Evolutionary conservation across 106 monocot species (phyloP).

Genomic region (Triglochin maritima): DNA sequence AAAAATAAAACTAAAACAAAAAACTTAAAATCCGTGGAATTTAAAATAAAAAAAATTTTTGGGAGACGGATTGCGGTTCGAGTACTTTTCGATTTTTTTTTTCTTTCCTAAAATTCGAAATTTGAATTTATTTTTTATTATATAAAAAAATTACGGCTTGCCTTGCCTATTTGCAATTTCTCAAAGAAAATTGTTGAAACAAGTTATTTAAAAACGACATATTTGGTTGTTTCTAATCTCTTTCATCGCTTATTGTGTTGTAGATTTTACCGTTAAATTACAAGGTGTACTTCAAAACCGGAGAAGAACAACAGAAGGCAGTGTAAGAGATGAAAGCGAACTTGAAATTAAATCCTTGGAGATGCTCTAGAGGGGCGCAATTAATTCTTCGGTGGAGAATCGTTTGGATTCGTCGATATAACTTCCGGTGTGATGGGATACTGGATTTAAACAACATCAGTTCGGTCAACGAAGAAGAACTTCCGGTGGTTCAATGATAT

Average conservation of each 20-base stretch:
- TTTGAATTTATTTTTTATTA: too few relatives aligned
- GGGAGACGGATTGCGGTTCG: too few relatives aligned
- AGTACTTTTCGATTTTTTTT: too few relatives aligned
- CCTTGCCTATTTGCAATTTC: too few relatives aligned
- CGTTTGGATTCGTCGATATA: constrained; percentile 23
- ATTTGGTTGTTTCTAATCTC: too few relatives aligned
- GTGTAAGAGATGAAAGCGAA: constrained; percentile 1
- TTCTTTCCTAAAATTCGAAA: too few relatives aligned
- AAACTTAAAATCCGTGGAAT: too few relatives aligned
- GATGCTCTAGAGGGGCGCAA: constrained; percentile 15
- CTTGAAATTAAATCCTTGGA: constrained; percentile 1
- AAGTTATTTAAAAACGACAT: too few relatives aligned
- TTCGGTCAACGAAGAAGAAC: not conserved
- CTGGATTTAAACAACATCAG: constrained; percentile 7
- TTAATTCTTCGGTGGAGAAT: constrained; percentile 32
- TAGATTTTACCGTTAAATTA: not conserved
- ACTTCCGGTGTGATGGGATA: constrained; percentile 11
- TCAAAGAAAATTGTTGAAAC: too few relatives aligned
- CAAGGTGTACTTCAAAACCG: not conserved
- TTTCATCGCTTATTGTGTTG: not conserved
- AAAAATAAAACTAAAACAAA: too few relatives aligned
- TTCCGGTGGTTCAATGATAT: constrained; percentile 1
- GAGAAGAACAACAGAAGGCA: constrained; percentile 6
- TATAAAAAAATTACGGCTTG: too few relatives aligned
- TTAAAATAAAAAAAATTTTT: too few relatives aligned